Evolutionary conservation across 1,284 basidiomycete genomes (phyloP).

Genomic region (Naganishia sp.): DNA sequence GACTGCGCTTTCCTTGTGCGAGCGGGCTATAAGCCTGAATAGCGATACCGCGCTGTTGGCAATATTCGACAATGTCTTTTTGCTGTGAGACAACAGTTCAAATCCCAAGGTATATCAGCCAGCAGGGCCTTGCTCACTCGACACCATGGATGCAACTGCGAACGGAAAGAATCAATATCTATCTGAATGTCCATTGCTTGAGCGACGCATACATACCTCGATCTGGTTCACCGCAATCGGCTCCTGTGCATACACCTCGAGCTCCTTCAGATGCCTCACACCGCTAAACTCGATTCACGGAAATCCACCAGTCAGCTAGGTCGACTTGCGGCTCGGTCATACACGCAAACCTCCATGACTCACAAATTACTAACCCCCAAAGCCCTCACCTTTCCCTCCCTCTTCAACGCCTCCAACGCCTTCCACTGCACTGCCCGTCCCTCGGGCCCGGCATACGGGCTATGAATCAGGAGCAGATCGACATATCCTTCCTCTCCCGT

Average conservation of each 20-base stretch:
- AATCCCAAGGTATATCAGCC: background rate
- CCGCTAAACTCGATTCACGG: slow-evolving; percentile 56
- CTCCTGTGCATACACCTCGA: slow-evolving; percentile 57
- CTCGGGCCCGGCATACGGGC: slow-evolving; percentile 39
- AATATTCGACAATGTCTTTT: slow-evolving; percentile 73
- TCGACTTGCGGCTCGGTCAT: too few species aligned
- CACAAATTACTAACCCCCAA: slow-evolving; percentile 82
- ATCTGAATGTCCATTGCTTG: too few species aligned
- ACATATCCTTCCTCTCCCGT: slow-evolving; percentile 57
- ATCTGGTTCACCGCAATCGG: slow-evolving; percentile 81
- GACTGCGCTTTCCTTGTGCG: slow-evolving; percentile 59
- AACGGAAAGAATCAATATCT: too few species aligned
- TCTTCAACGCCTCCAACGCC: slow-evolving; percentile 53
- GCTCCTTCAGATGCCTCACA: slow-evolving; percentile 74
- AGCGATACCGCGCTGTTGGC: slow-evolving; percentile 65
- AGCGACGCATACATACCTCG: slow-evolving; percentile 63
- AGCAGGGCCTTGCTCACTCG: background rate
- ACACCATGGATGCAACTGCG: slow-evolving; percentile 6
- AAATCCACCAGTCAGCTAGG: background rate
- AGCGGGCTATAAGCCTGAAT: slow-evolving; percentile 78
- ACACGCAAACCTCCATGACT: slow-evolving; percentile 36
- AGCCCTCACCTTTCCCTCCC: slow-evolving; percentile 66
- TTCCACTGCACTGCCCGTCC: slow-evolving; percentile 44
- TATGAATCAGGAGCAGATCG: slow-evolving; percentile 75
- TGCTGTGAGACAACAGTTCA: slow-evolving; percentile 66